Conservation (phyloP, 2,329 filamentous ascomycete genomes). For the Colletotrichum godetiae region DNA sequence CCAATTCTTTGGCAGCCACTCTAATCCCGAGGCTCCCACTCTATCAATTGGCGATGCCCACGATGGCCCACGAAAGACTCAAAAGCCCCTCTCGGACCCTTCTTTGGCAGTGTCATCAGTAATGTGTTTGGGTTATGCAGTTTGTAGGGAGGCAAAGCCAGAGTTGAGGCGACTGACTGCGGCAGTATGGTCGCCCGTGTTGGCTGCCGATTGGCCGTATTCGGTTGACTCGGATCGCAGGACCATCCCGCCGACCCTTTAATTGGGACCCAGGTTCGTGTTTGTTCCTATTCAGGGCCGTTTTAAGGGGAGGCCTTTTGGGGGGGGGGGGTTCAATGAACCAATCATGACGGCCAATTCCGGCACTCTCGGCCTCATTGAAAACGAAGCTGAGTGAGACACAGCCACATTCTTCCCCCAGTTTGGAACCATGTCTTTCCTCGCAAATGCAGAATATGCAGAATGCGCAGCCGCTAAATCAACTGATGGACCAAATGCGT, state of each 20-base stretch:
- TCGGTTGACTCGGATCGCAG: conserved; percentile 12
- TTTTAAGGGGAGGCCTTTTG: background rate
- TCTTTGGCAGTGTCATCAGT: background rate
- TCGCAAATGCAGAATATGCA: background rate
- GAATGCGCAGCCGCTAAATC: no score
- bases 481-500: background rate
- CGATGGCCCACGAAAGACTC: background rate
- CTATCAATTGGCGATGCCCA: background rate
- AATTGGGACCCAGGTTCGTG: background rate
- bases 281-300: background rate
- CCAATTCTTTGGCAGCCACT: conserved; percentile 15
- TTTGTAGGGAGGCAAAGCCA: background rate
- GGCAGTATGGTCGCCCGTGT: background rate
- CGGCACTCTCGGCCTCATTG: conserved; percentile 10
- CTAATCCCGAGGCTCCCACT: background rate
- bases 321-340: background rate
- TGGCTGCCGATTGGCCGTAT: background rate
- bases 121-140: background rate
- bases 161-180: background rate
- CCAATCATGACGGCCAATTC: conserved; percentile 27
- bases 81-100: background rate
- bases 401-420: conserved; percentile 29
- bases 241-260: conserved; percentile 1
- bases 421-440: background rate
- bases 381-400: conserved; percentile 27